Conservation (phyloP, 192 early-diverging fungal species). For the Fimicolochytrium jonesii region DNA sequence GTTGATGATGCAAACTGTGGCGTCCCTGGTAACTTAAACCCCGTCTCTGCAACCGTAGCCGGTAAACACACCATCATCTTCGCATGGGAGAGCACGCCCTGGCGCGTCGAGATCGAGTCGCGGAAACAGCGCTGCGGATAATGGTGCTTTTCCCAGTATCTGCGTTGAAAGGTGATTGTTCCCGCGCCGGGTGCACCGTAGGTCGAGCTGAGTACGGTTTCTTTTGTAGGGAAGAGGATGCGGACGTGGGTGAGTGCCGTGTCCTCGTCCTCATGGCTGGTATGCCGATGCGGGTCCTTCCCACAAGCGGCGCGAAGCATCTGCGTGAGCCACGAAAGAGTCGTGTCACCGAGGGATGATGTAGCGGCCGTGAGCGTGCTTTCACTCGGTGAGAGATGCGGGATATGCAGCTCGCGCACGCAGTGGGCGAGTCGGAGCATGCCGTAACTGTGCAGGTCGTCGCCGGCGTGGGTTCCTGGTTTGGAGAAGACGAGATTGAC, state of each 20-base stretch:
- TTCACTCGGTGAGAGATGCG: constrained; percentile 3
- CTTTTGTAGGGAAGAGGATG: constrained; percentile 24
- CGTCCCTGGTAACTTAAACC: no score
- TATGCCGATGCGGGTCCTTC: no score
- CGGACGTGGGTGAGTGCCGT: not conserved
- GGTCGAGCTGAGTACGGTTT: constrained; percentile 15
- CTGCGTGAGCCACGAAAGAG: not conserved
- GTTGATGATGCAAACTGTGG: not conserved
- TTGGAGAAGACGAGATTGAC: constrained; percentile 22
- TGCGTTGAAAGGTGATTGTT: constrained; percentile 19
- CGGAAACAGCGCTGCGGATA: constrained; percentile 11
- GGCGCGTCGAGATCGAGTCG: constrained; percentile 10
- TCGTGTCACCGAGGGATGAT: not conserved
- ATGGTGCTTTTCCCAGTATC: not conserved
- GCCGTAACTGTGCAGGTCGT: not conserved
- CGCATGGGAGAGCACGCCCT: constrained; percentile 20
- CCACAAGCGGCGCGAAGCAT: not conserved
- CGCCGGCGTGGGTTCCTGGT: constrained; percentile 11
- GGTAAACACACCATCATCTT: constrained; percentile 18
- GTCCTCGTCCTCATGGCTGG: not conserved
- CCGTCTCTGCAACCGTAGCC: no score
- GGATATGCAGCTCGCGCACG: not conserved
- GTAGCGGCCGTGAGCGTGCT: not conserved
- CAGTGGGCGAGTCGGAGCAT: constrained; percentile 2
- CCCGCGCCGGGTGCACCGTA: constrained; percentile 22